A percentile compares a stretch with the other conserved stretches of the same genome.
Conservation (phyloP, 768 basidiomycete species). For the Mycena indigotica region DNA sequence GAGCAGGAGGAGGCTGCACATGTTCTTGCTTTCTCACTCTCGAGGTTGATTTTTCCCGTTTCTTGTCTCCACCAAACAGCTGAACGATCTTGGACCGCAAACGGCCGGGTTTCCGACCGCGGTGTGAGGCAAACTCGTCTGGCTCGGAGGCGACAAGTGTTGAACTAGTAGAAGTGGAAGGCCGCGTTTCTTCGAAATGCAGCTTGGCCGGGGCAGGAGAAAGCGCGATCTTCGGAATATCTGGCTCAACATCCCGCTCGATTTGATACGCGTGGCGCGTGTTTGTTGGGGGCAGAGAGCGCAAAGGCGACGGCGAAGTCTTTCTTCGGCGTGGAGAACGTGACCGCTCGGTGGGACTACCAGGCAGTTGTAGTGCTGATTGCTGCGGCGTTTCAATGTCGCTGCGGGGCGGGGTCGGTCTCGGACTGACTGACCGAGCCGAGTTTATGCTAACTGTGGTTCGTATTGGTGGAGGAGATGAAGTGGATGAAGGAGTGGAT, state of each 20-base stretch:
- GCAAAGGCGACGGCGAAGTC: background rate
- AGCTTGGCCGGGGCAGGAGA: background rate
- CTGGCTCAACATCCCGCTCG: background rate
- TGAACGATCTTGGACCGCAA: conserved; percentile 14
- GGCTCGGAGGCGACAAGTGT: no score
- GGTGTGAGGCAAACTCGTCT: background rate
- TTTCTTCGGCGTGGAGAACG: background rate
- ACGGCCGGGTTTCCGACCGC: conserved; percentile 1
- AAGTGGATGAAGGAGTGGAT: background rate
- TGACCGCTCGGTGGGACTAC: background rate
- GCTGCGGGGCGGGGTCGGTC: background rate
- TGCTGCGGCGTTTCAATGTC: background rate
- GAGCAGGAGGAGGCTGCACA: no score
- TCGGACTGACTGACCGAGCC: background rate
- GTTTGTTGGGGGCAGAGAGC: background rate
- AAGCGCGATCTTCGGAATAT: background rate
- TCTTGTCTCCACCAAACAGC: conserved; percentile 13
- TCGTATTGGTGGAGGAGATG: background rate
- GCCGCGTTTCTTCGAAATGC: background rate
- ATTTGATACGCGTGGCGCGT: background rate
- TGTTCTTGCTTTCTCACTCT: conserved; percentile 1
- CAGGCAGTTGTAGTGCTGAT: background rate
- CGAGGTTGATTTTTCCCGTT: background rate
- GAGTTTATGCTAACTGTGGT: background rate
- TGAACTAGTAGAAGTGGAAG: background rate